Conservation (phyloP, 2,329 filamentous ascomycete species). For the Bipolaris sorokiniana region DNA sequence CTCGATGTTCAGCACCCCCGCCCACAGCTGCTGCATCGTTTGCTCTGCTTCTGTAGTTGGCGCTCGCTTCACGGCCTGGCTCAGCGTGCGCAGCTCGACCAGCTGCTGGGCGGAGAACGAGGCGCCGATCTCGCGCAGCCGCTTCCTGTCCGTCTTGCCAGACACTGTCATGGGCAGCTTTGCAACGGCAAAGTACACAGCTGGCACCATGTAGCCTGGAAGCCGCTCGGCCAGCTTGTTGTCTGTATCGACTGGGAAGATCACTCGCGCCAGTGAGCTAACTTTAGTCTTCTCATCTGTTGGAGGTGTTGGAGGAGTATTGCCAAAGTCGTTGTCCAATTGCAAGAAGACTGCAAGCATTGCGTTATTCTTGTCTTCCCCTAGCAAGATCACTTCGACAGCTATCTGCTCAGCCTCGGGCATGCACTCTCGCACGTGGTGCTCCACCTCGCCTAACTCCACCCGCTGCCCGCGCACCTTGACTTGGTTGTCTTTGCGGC, state of each 20-base stretch:
- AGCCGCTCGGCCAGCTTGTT: not conserved
- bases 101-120: not conserved
- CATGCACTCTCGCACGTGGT: not conserved
- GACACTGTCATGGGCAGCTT: slow-evolving; percentile 54
- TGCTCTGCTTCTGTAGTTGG: not conserved
- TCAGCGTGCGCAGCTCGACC: not conserved
- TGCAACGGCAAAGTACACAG: slow-evolving; percentile 53
- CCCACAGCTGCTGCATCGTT: slow-evolving; percentile 5
- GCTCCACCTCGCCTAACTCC: slow-evolving; percentile 24
- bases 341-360: not conserved
- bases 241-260: not conserved
- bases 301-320: too few relatives aligned
- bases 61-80: not conserved
- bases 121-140: slow-evolving; percentile 22
- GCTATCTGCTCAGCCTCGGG: not conserved
- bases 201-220: slow-evolving; percentile 49
- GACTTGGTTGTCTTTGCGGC: slow-evolving; percentile 23
- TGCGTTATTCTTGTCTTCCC: not conserved
- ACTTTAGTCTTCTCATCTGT: not conserved
- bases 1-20: slow-evolving; percentile 5
- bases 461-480: slow-evolving; percentile 25
- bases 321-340: too few relatives aligned
- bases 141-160: slow-evolving; percentile 47
- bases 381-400: not conserved
- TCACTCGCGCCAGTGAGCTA: not conserved